phyloP scores from a whole-genome alignment of 305 asterid species.

The Solanum aculeatissimum region DNA sequence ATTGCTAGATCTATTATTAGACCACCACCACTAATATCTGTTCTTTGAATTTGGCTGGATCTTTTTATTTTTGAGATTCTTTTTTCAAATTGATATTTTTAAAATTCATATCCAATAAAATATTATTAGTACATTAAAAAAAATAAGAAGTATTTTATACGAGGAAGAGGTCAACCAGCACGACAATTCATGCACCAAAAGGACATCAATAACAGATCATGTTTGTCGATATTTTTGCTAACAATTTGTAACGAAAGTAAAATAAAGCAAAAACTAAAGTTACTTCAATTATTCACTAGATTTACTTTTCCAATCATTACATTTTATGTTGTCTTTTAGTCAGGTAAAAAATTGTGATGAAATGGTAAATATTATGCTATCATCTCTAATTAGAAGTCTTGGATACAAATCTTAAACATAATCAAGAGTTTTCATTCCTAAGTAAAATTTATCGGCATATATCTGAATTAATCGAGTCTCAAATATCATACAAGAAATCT shows the following conservation, averaged over 20 bases:
- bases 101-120: neutral
- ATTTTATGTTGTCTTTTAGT: slow-evolving; percentile 3
- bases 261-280: neutral
- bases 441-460: fast-evolving
- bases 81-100: neutral
- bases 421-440: no score
- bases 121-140: neutral
- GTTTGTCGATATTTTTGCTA: neutral
- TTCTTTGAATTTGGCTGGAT: neutral
- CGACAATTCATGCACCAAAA: neutral
- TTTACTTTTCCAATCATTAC: neutral
- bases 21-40: neutral
- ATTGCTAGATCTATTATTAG: neutral
- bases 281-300: slow-evolving; percentile 1
- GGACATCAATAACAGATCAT: neutral
- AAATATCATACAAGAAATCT: neutral
- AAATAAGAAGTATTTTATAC: neutral
- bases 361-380: no score
- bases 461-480: neutral
- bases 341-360: no score
- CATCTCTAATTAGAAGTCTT: no score
- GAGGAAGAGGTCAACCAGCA: neutral
- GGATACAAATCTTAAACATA: no score
- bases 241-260: neutral
- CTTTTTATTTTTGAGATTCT: neutral